Conservation (phyloP, 202 grass and related monocot species). For the Bolboschoenoplectus hybrid region DNA sequence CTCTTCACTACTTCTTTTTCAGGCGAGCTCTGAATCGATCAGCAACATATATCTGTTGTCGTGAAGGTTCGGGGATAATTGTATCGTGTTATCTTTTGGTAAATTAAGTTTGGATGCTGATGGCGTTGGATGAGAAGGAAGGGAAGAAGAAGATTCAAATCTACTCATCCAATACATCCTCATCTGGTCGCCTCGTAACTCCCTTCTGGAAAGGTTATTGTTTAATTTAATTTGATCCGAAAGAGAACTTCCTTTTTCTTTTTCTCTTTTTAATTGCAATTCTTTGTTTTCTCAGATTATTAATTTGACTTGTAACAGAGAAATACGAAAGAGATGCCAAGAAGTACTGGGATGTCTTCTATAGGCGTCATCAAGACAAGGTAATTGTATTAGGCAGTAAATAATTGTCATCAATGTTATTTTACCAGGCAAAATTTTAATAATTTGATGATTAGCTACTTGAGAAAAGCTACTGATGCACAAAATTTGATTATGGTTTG, state of each 20-base stretch:
- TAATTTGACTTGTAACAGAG: conserved; percentile 48
- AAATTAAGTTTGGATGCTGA: background rate
- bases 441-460: background rate
- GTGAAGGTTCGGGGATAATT: background rate
- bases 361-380: conserved; percentile 90
- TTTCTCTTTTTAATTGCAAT: background rate
- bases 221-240: background rate
- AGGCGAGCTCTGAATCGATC: background rate
- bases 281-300: background rate
- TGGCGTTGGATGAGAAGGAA: conserved; percentile 41
- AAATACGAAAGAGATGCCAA: conserved; percentile 93
- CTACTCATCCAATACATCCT: conserved; percentile 47
- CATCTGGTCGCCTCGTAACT: conserved; percentile 77
- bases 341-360: conserved; percentile 98
- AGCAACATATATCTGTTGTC: background rate
- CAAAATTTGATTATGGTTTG: background rate
- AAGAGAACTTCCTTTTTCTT: background rate
- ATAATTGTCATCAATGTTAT: background rate
- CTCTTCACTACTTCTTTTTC: background rate
- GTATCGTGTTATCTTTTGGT: background rate
- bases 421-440: background rate
- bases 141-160: conserved; percentile 56
- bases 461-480: background rate
- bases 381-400: conserved; percentile 33
- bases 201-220: conserved; percentile 84